Evolutionary conservation across 1,284 basidiomycete genomes (phyloP).

Genomic region (Leccinum glutinopallens): DNA sequence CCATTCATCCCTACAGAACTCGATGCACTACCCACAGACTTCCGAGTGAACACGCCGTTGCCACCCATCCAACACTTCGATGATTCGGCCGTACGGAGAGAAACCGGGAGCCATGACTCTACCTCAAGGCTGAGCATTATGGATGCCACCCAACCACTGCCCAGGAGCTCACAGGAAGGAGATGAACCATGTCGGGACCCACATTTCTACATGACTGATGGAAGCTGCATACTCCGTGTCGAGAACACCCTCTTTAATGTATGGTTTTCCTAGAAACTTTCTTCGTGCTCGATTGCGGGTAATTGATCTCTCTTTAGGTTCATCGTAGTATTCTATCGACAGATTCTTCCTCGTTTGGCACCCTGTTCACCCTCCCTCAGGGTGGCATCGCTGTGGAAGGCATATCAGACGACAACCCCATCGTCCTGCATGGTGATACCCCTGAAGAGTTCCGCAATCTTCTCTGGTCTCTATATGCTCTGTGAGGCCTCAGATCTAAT

Average conservation of each 20-base stretch:
- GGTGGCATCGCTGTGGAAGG: constrained; percentile 52
- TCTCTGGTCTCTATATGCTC: constrained; percentile 58
- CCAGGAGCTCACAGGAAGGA: constrained; percentile 16
- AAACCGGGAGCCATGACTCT: constrained; percentile 13
- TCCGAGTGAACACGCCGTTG: background rate
- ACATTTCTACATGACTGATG: constrained; percentile 54
- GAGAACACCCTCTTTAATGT: constrained; percentile 69
- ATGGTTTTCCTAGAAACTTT: constrained; percentile 21
- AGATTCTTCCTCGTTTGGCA: constrained; percentile 62
- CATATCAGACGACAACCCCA: constrained; percentile 60
- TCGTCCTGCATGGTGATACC: constrained; percentile 60
- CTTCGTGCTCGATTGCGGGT: background rate
- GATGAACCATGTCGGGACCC: constrained; percentile 34
- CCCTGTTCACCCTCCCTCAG: constrained; percentile 66
- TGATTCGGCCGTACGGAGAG: constrained; percentile 13
- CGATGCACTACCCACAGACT: constrained; percentile 18
- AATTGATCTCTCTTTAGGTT: constrained; percentile 44
- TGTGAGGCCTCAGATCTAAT: constrained; percentile 47
- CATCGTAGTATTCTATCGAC: constrained; percentile 63
- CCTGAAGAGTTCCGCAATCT: constrained; percentile 65
- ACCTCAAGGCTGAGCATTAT: constrained; percentile 2
- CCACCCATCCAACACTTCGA: constrained; percentile 6
- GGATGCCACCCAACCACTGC: constrained; percentile 5
- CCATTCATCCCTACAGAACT: constrained; percentile 31
- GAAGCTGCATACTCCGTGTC: constrained; percentile 60